Base-by-base conservation (phyloP, 805 yeast species). In the Schwanniomyces pseudopolymorphus region DNA sequence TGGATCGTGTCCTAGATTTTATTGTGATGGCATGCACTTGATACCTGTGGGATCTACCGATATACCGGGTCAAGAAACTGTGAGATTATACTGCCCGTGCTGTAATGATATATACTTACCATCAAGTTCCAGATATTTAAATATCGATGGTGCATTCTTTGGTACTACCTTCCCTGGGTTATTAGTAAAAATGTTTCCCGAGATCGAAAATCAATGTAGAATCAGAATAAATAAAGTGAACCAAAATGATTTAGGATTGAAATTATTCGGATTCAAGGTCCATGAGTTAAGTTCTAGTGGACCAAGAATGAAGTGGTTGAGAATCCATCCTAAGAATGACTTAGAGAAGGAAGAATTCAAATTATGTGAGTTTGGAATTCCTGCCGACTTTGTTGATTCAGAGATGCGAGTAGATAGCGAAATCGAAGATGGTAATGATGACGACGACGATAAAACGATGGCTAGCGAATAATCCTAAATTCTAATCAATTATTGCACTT, bases 81-180 rank as follows among this genome's bases (percentile, higher is more conserved):
- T 94, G 38, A 71, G 97, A 54, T 76, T 94, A 40, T 94, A 85
- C 64, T 94, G 99, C 69, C 97, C 99, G 1, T 84, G 92, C 62
- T 94, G 99, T 68, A 82, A 85, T 60, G 99, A 94, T 60, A 76
- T 92, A 35, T 94, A 94, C 66, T 69, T 89, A 42, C 98, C 98
- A 1, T 82, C 85, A 46, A 84, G 90, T 46, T 83, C 91, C n/a
- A 76, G 96, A 51, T 91, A 88, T 66, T 71, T 87, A 47, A 88
- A 89, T 60, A 81, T 94, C 37, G 99, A 94, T 66, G 99, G 99
- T 4, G 97, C 98, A 0, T 94, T 86, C 59, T 94, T 95, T 72
- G 98, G 99, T 4, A 89, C 98, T 0, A 84, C 95, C 28, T 94
- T 94, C 70, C 94, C 97, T 0, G 97, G 97, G 2, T 78, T 94